These are phyloP conservation scores for Diaporthe eres DNA, from an alignment of 2,329 filamentous ascomycete species.

Conservation along the genomic window DNA sequence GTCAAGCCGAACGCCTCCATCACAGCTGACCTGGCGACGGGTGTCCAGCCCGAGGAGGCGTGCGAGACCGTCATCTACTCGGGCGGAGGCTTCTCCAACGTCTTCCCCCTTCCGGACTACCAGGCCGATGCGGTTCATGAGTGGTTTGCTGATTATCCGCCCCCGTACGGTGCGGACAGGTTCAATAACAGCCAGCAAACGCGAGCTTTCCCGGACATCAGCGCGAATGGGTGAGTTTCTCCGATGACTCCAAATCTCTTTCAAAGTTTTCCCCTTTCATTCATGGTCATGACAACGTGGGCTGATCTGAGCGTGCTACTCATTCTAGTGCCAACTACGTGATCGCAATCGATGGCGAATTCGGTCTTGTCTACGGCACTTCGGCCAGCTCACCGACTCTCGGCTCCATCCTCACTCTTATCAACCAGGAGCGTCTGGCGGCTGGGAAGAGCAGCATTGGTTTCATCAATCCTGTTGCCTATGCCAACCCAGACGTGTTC, in stretches of 20 bases:
- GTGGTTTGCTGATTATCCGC: conserved; percentile 37
- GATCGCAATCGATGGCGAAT: conserved; percentile 37
- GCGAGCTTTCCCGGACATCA: conserved; percentile 40
- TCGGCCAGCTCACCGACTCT: conserved; percentile 38
- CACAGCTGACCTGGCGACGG: conserved; percentile 31
- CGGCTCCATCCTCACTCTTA: conserved; percentile 38
- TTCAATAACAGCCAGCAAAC: conserved; percentile 40
- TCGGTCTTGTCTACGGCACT: conserved; percentile 38
- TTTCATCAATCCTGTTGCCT: conserved; percentile 40
- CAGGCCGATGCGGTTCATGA: conserved; percentile 38
- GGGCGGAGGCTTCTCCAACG: conserved; percentile 40
- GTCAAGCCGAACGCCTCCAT: conserved; percentile 39
- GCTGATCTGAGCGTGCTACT: conserved; percentile 5
- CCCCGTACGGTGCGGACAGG: conserved; percentile 32
- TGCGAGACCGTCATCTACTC: conserved; percentile 41
- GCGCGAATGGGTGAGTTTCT: conserved; percentile 34
- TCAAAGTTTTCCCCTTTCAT: not conserved
- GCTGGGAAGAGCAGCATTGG: conserved; percentile 41
- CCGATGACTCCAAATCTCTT: not conserved
- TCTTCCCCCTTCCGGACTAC: conserved; percentile 39
- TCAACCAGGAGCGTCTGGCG: conserved; percentile 38
- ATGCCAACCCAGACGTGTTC: conserved; percentile 38
- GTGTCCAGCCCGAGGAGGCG: conserved; percentile 39
- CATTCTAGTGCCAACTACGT: conserved; percentile 37
- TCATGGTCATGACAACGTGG: not conserved